Conservation (phyloP, 106 monocot species). For the Platanthera guangdongensis region DNA sequence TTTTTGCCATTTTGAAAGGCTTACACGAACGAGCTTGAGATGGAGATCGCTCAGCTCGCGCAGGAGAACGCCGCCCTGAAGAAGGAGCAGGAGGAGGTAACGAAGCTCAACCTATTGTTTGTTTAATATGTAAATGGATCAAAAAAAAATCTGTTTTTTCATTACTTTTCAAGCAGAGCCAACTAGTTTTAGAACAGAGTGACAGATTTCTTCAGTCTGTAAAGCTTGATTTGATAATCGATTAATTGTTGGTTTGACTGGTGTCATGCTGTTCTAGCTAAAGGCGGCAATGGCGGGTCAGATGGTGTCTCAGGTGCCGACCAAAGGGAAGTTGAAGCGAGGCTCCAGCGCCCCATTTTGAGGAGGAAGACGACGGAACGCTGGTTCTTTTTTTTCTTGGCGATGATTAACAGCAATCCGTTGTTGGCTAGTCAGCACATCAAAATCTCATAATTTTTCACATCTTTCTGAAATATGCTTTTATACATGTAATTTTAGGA, state of each 20-base stretch:
- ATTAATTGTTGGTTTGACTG: background rate
- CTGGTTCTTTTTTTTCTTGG: no score
- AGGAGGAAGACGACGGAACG: slow-evolving; percentile 20
- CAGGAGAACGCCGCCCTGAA: slow-evolving; percentile 45
- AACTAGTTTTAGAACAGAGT: no score
- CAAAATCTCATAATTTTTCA: no score
- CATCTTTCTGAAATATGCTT: no score
- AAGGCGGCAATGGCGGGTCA: slow-evolving; percentile 29
- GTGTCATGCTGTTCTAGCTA: slow-evolving; percentile 17
- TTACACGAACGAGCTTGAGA: slow-evolving; percentile 55
- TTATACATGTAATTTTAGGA: no score
- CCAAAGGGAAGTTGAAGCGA: slow-evolving; percentile 39
- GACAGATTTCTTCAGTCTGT: no score
- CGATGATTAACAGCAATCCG: no score
- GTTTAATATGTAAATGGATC: no score
- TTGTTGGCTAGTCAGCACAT: no score
- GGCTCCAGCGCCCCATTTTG: slow-evolving; percentile 58
- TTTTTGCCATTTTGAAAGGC: slow-evolving; percentile 17
- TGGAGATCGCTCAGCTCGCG: slow-evolving; percentile 24
- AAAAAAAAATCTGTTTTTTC: no score
- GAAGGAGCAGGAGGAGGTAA: slow-evolving; percentile 40
- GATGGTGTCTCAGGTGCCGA: slow-evolving; percentile 14
- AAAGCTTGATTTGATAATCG: background rate
- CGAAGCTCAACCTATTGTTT: no score
- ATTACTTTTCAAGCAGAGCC: no score